These are phyloP conservation scores for Botryotinia convoluta DNA, from an alignment of 2,329 filamentous ascomycete species.

Conservation along the genomic window DNA sequence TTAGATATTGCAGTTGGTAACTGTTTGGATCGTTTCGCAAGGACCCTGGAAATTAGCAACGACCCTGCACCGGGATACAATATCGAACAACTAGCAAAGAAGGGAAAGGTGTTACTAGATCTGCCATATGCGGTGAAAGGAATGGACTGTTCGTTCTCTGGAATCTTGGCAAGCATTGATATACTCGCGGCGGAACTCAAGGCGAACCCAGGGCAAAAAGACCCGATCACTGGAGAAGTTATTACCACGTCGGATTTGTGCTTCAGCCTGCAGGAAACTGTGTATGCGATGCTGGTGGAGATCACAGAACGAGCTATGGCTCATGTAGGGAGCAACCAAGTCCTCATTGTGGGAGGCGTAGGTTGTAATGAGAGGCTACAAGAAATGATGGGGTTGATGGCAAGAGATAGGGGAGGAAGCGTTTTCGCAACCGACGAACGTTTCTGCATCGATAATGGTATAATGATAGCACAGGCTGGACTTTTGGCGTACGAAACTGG, in stretches of 20 bases:
- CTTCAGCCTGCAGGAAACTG: constrained; percentile 91
- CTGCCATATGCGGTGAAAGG: constrained; percentile 96
- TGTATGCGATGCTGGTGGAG: constrained; percentile 96
- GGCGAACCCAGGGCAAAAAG: constrained; percentile 43
- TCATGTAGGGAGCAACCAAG: constrained; percentile 86
- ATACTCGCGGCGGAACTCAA: constrained; percentile 69
- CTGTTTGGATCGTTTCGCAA: constrained; percentile 92
- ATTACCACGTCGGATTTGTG: constrained; percentile 84
- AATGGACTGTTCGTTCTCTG: constrained; percentile 97
- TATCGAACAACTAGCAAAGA: constrained; percentile 89
- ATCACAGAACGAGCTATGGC: constrained; percentile 99
- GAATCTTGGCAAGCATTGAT: constrained; percentile 83
- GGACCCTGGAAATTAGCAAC: constrained; percentile 87
- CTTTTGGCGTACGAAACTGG: constrained; percentile 81
- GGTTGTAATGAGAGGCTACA: constrained; percentile 93
- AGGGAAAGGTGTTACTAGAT: constrained; percentile 70
- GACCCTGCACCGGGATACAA: constrained; percentile 97
- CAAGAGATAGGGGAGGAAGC: constrained; percentile 78
- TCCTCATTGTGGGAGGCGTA: constrained; percentile 92
- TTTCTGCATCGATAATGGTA: constrained; percentile 98
- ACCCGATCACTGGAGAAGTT: constrained; percentile 51
- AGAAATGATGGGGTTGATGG: constrained; percentile 99
- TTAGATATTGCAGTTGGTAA: constrained; percentile 98
- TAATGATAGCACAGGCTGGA: constrained; percentile 98
- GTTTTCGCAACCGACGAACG: constrained; percentile 95